Conservation (phyloP, 306 rosid species). For the Vachellia collinsii region DNA sequence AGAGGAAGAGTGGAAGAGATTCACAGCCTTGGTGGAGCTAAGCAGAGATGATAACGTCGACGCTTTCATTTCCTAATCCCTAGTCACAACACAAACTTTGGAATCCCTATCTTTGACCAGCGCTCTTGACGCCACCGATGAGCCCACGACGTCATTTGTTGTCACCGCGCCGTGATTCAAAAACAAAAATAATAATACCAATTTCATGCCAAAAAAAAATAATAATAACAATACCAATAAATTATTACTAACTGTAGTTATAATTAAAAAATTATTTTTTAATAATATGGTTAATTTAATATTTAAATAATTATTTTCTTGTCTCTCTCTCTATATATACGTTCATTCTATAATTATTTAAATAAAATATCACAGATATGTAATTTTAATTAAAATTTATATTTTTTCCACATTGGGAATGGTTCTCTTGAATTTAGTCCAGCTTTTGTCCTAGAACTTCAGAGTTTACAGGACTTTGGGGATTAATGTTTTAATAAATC, state of each 20-base stretch:
- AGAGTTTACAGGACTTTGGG: background rate
- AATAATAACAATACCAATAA: too few relatives aligned
- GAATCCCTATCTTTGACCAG: background rate
- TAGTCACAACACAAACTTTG: background rate
- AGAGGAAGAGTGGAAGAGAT: constrained; percentile 34
- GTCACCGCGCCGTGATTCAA: background rate
- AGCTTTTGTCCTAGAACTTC: background rate
- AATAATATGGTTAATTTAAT: background rate
- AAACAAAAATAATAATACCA: too few relatives aligned
- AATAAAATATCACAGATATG: background rate
- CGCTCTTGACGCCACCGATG: too few relatives aligned
- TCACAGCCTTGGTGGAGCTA: constrained; percentile 50
- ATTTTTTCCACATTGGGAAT: background rate
- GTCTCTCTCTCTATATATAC: background rate
- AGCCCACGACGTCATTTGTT: background rate
- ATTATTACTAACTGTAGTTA: too few relatives aligned
- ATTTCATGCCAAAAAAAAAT: too few relatives aligned
- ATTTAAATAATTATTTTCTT: background rate
- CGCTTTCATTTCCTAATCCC: constrained; percentile 57
- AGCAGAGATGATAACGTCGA: constrained; percentile 47
- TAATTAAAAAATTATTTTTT: too few relatives aligned
- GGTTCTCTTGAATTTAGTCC: background rate
- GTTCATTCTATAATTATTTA: background rate
- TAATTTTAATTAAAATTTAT: background rate
- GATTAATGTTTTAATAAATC: background rate